Evolutionary conservation across 1,284 basidiomycete genomes (phyloP).

Genomic region (Ustilago nuda): DNA sequence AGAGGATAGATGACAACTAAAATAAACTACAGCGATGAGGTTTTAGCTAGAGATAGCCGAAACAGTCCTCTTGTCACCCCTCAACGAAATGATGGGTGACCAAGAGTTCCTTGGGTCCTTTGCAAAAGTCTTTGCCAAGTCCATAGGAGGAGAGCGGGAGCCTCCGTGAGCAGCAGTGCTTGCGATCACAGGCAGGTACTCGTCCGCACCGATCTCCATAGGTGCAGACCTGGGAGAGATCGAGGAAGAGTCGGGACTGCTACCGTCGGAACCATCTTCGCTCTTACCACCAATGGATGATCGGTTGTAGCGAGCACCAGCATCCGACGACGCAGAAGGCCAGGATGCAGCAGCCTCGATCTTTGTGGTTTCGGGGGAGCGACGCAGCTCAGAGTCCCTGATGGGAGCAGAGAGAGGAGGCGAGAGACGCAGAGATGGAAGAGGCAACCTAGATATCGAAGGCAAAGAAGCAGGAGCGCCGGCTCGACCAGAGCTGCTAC

Average conservation of each 20-base stretch:
- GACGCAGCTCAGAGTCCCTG: constrained; percentile 13
- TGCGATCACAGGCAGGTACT: constrained; percentile 33
- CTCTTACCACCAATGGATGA: constrained; percentile 42
- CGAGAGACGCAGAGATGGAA: constrained; percentile 47
- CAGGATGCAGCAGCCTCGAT: constrained; percentile 11
- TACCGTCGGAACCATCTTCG: constrained; percentile 23
- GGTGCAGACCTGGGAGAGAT: constrained; percentile 41
- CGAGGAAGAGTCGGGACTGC: constrained; percentile 37
- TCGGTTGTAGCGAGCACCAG: constrained; percentile 20
- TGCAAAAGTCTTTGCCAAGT: constrained; percentile 15
- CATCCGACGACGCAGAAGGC: constrained; percentile 16
- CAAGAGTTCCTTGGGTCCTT: constrained; percentile 41
- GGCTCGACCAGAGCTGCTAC: constrained; percentile 16
- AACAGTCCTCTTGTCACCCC: constrained; percentile 44
- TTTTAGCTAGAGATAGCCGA: constrained; percentile 30
- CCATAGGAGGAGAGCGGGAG: constrained; percentile 26
- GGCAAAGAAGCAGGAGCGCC: constrained; percentile 25
- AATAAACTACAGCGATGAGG: constrained; percentile 17
- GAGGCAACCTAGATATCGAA: constrained; percentile 33
- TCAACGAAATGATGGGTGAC: constrained; percentile 40
- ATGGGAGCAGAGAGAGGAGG: constrained; percentile 25
- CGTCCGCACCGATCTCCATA: constrained; percentile 27
- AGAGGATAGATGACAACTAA: background rate
- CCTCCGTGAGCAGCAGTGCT: constrained; percentile 9
- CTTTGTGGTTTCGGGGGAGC: constrained; percentile 17